phyloP scores from a whole-genome alignment of 176 grass and related monocot genomes.

The Leersia perrieri region DNA sequence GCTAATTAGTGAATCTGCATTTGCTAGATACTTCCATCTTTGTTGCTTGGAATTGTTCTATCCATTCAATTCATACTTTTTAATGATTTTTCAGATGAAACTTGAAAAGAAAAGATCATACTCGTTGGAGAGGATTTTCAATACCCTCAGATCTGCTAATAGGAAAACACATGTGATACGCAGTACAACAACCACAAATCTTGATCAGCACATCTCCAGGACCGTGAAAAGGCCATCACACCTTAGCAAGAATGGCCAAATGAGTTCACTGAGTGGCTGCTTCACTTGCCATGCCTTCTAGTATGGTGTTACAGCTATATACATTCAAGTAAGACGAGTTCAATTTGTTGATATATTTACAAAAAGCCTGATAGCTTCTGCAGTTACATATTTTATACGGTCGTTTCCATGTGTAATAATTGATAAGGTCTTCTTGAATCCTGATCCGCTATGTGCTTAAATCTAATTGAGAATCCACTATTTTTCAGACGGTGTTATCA shows the following conservation, averaged over 20 bases:
- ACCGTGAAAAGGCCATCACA: constrained; percentile 43
- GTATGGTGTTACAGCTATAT: neutral
- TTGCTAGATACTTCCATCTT: constrained; percentile 17
- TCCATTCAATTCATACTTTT: neutral
- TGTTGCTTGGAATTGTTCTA: constrained; percentile 7
- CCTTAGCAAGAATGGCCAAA: constrained; percentile 57
- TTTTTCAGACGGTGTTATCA: constrained; percentile 9
- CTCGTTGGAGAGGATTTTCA: constrained; percentile 73
- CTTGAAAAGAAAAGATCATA: constrained; percentile 69
- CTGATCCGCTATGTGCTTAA: neutral
- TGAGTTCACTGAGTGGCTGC: constrained; percentile 61
- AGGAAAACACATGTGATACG: constrained; percentile 67
- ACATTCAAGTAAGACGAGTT: constrained; percentile 33
- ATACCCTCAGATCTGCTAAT: constrained; percentile 49
- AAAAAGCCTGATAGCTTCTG: neutral
- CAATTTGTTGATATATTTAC: neutral
- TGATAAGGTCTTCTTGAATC: constrained; percentile 6
- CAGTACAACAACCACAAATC: constrained; percentile 26
- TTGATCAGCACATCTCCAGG: constrained; percentile 48
- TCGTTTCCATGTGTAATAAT: neutral
- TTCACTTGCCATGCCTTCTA: constrained; percentile 85
- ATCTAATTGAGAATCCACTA: neutral
- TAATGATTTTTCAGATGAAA: constrained; percentile 56
- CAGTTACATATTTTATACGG: neutral
- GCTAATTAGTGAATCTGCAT: neutral